phyloP scores from a whole-genome alignment of 192 early-diverging fungal species.

The Umbelopsis sp. region DNA sequence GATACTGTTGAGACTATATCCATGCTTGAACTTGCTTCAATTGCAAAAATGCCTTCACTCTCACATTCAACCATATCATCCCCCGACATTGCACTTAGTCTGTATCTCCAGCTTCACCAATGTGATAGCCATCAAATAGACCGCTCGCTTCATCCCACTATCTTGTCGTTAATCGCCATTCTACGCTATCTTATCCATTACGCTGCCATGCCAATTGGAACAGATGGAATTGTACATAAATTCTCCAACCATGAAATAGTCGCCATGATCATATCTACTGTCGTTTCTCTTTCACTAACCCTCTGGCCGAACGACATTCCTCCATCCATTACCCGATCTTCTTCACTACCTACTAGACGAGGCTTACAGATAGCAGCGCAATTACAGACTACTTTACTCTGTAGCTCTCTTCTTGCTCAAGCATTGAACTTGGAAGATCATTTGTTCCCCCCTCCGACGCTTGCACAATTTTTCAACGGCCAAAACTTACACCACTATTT shows the following conservation, averaged over 20 bases:
- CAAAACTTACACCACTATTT: conserved; percentile 40
- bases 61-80: neutral
- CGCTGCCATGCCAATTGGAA: conserved; percentile 14
- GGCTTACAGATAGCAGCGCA: conserved; percentile 48
- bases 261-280: conserved; percentile 45
- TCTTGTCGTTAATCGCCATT: neutral
- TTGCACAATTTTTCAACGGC: conserved; percentile 31
- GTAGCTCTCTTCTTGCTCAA: conserved; percentile 41
- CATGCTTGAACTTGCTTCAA: conserved; percentile 11
- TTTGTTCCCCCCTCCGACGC: conserved; percentile 31
- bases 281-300: conserved; percentile 20
- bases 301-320: conserved; percentile 1
- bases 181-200: conserved; percentile 47
- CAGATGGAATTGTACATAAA: conserved; percentile 19
- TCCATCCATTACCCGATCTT: neutral
- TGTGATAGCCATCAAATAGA: neutral
- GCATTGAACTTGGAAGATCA: conserved; percentile 24
- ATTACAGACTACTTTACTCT: conserved; percentile 40
- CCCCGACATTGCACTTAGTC: neutral
- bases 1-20: neutral
- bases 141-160: conserved; percentile 21
- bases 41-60: conserved; percentile 16
- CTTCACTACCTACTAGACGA: conserved; percentile 39
- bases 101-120: neutral
- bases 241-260: conserved; percentile 50